phyloP scores from a whole-genome alignment of 352 stramenopile species.

The Globisporangium middletonii region DNA sequence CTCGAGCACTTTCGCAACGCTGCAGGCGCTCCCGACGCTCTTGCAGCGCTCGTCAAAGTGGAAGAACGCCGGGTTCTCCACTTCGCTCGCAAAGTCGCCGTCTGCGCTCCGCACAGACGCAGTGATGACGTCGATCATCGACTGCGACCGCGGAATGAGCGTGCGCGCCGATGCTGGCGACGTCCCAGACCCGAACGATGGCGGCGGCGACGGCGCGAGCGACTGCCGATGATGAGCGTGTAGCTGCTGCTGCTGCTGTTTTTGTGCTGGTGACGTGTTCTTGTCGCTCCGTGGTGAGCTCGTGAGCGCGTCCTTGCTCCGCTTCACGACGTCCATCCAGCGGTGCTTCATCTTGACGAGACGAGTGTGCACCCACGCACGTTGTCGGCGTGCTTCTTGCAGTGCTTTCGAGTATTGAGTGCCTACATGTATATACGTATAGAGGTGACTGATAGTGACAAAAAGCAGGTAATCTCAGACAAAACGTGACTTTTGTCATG shows the following conservation, averaged over 20 bases:
- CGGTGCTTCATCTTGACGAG: slow-evolving; percentile 43
- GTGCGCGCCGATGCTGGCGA: not conserved
- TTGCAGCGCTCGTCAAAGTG: slow-evolving; percentile 54
- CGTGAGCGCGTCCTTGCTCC: slow-evolving; percentile 30
- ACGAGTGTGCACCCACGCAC: too few relatives aligned
- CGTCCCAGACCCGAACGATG: slow-evolving; percentile 1
- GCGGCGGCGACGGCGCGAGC: slow-evolving; percentile 18
- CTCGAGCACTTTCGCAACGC: slow-evolving; percentile 59
- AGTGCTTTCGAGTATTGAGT: too few relatives aligned
- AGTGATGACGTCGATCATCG: slow-evolving; percentile 14
- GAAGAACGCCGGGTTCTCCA: slow-evolving; percentile 40
- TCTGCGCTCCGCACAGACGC: slow-evolving; percentile 5
- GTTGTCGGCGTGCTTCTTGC: too few relatives aligned
- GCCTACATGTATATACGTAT: too few relatives aligned
- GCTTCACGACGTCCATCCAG: slow-evolving; percentile 71
- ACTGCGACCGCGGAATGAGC: slow-evolving; percentile 12
- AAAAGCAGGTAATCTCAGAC: too few relatives aligned
- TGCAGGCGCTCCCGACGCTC: slow-evolving; percentile 41
- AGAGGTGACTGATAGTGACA: too few relatives aligned
- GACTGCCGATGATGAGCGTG: slow-evolving; percentile 10
- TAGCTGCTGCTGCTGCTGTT: not conserved
- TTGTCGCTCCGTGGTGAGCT: slow-evolving; percentile 19
- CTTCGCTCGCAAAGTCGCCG: slow-evolving; percentile 9
- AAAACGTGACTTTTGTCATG: too few relatives aligned
- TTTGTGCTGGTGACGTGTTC: not conserved